Evolutionary conservation across 192 early-diverging fungal genomes (phyloP).

Genomic region (Endogone sp.): DNA sequence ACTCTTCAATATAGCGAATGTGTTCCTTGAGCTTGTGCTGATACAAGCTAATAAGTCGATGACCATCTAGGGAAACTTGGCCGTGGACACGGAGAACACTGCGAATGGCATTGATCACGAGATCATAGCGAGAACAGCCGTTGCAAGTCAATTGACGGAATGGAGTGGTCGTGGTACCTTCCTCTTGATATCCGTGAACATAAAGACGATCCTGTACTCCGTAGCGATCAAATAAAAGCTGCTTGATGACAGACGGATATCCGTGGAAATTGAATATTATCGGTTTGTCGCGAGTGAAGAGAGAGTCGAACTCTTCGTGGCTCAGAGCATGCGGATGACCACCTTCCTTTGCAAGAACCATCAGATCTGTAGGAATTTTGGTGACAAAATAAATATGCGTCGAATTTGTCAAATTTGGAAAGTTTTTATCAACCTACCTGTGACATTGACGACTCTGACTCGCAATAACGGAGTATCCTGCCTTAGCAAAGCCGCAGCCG

Average conservation of each 20-base stretch:
- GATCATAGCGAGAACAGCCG: constrained; percentile 26
- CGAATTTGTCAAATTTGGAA: too few relatives aligned
- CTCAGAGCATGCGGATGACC: constrained; percentile 37
- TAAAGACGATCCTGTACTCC: constrained; percentile 11
- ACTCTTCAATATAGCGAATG: constrained; percentile 29
- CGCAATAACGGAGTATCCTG: constrained; percentile 30
- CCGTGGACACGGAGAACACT: not conserved
- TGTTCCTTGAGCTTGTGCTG: constrained; percentile 22
- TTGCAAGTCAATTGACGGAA: constrained; percentile 39
- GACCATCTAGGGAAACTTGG: constrained; percentile 17
- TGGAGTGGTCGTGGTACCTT: constrained; percentile 43
- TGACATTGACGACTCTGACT: constrained; percentile 41
- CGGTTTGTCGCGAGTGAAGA: constrained; percentile 32
- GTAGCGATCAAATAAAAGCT: constrained; percentile 25
- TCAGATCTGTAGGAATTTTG: constrained; percentile 35
- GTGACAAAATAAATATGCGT: too few relatives aligned
- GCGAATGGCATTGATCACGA: constrained; percentile 31
- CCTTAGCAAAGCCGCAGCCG: constrained; percentile 30
- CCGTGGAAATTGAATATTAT: constrained; percentile 45
- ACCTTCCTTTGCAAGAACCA: constrained; percentile 25
- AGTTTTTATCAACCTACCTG: too few relatives aligned
- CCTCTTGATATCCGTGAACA: constrained; percentile 41
- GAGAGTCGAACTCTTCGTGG: constrained; percentile 21
- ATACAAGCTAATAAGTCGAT: constrained; percentile 22
- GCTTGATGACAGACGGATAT: constrained; percentile 33